phyloP scores from a whole-genome alignment of 345 rosid species.

The Mercurialis annua region DNA sequence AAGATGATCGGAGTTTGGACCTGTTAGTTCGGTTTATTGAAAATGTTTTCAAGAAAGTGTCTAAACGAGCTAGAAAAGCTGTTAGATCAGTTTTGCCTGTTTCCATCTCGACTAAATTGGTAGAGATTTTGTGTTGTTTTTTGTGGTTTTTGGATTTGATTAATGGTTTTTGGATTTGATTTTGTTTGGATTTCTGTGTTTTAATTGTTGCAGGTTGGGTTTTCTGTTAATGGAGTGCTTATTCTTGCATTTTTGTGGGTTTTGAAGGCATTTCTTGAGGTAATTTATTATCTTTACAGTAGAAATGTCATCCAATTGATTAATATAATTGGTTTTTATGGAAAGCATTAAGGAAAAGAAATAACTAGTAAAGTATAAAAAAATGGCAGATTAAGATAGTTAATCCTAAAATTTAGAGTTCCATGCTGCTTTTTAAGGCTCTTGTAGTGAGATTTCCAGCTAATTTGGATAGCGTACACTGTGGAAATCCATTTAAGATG shows the following conservation, averaged over 20 bases:
- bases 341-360: not conserved
- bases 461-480: not conserved
- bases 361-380: not conserved
- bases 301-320: not conserved
- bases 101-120: constrained; percentile 63
- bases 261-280: constrained; percentile 92
- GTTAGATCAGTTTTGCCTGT: constrained; percentile 72
- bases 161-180: not conserved
- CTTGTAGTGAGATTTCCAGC: not conserved
- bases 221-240: constrained; percentile 82
- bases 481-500: not conserved
- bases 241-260: constrained; percentile 83
- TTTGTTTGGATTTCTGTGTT: not conserved
- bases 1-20: constrained; percentile 85
- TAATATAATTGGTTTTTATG: not conserved
- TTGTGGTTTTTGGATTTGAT: no score
- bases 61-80: constrained; percentile 79
- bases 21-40: constrained; percentile 62
- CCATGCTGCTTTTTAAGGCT: not conserved
- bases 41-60: constrained; percentile 64
- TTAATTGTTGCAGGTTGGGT: constrained; percentile 50
- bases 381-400: not conserved
- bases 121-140: constrained; percentile 16
- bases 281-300: constrained; percentile 14
- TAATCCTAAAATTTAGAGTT: not conserved